Evolutionary conservation across 768 basidiomycete species (phyloP), one percentile per base, ranked within the genome.

Genomic region (Macrolepiota fuliginosa): DNA sequence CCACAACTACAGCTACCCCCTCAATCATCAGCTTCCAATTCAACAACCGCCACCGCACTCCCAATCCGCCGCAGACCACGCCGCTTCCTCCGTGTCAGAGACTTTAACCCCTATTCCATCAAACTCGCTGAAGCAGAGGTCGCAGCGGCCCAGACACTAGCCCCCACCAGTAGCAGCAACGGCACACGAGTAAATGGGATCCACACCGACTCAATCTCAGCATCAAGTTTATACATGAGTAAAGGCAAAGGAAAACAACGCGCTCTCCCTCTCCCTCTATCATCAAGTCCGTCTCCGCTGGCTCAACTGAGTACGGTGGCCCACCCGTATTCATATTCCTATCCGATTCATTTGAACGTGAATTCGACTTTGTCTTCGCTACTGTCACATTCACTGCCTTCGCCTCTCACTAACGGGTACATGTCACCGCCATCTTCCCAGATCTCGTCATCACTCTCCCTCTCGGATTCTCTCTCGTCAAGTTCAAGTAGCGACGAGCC

Each of bases 21-120:
- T 7, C 25, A 27, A 46, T 36, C 56, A n/a, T 29, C 45, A 9
- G 13, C 29, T 32, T 32, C 29, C 29, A 32, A 32, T 32, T 7
- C 29, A 32, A 32, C 29, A 7, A 3, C 29, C n/a, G n/a, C n/a
- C 7, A 32, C 29, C 17, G 4, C 42, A 17, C 36, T 24, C 4
- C 59, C 59, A 11, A 27, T 37, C 3, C 59, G 40, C 22, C 39
- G 27, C 45, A 45, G 40, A 32, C 62, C 62, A 46, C 64, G 53
- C 45, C 68, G 73, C 19, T 71, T 69, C 52, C 52, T 76, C 27
- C 69, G 74, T 4, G 64, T 76, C 19, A 58, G 74, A 22, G 72
- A 74, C 52, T 76, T 76, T 56, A 74, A 73, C 56, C 68, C 72
- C 12, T 74, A 74, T 59, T 68, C 68, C 12, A 69, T 72, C 47